A percentile compares a stretch with the other conserved stretches of the same genome.
Conservation (phyloP, 176 grass and related monocot species). For the Thinopyrum elongatum region DNA sequence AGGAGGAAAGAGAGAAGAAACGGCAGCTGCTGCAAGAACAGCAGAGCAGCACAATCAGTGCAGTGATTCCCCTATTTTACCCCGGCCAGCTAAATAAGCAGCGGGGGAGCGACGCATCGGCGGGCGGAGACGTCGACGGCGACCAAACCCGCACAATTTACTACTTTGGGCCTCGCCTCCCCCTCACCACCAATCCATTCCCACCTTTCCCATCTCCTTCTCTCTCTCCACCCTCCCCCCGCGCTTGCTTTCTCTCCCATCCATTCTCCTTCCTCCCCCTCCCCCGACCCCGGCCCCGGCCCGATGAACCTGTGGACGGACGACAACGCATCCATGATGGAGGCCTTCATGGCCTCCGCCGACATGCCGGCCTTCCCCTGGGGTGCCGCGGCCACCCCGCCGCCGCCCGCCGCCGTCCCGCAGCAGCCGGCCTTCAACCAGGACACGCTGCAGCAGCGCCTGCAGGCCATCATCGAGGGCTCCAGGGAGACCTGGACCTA, state of each 20-base stretch:
- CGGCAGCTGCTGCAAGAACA: not conserved
- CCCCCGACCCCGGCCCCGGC: too few relatives aligned
- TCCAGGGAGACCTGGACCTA: conserved; percentile 78
- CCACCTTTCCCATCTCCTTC: not conserved
- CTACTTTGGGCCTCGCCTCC: not conserved
- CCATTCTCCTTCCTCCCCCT: not conserved
- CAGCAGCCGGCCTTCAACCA: conserved; percentile 49
- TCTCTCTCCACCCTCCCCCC: not conserved
- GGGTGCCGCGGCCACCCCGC: conserved; percentile 18
- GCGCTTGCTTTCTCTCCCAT: not conserved
- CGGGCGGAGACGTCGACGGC: conserved; percentile 1
- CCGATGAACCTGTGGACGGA: conserved; percentile 88
- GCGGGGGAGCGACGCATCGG: not conserved
- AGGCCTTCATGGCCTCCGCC: conserved; percentile 80
- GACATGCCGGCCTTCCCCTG: conserved; percentile 66
- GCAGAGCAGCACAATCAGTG: not conserved
- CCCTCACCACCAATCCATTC: conserved; percentile 23
- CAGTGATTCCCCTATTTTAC: not conserved
- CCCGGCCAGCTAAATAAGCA: not conserved
- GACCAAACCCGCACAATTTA: not conserved
- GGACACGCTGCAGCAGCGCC: conserved; percentile 84
- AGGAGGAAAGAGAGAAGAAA: not conserved
- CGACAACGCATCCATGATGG: conserved; percentile 92
- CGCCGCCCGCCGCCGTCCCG: not conserved
- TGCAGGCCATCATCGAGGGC: conserved; percentile 79